These are phyloP conservation scores for Hyaloscypha variabilis DNA, from an alignment of 495 filamentous ascomycete genomes.

Conservation along the genomic window DNA sequence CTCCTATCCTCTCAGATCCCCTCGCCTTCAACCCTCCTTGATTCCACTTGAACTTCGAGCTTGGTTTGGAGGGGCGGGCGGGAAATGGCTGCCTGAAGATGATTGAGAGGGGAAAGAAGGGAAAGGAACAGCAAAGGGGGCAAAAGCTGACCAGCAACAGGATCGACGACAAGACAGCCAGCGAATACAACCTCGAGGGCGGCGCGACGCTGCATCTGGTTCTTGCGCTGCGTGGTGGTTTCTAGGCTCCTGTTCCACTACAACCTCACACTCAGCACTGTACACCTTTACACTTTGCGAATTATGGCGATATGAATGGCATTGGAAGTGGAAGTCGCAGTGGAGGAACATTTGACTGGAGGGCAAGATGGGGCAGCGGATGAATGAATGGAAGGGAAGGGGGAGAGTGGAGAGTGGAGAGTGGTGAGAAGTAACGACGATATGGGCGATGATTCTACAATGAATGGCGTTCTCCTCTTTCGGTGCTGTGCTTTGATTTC, in stretches of 20 bases:
- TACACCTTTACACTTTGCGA: too few species aligned
- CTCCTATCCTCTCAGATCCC: background rate
- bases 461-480: background rate
- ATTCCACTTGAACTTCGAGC: too few species aligned
- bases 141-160: conserved; percentile 44
- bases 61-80: background rate
- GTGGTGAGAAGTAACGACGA: too few species aligned
- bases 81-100: background rate
- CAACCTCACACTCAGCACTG: too few species aligned
- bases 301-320: too few species aligned
- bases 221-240: conserved; percentile 84
- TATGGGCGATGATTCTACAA: background rate
- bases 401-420: too few species aligned
- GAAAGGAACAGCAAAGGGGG: conserved; percentile 24
- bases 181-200: conserved; percentile 86
- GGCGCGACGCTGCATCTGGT: conserved; percentile 95
- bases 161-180: conserved; percentile 87
- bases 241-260: too few species aligned
- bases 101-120: background rate
- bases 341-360: too few species aligned
- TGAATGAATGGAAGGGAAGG: too few species aligned
- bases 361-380: too few species aligned
- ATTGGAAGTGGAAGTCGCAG: too few species aligned
- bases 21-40: conserved; percentile 2
- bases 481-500: background rate